These are phyloP conservation scores for Kurtzmaniella quercitrusa DNA, from an alignment of 1,139 yeast species.

Conservation along the genomic window DNA sequence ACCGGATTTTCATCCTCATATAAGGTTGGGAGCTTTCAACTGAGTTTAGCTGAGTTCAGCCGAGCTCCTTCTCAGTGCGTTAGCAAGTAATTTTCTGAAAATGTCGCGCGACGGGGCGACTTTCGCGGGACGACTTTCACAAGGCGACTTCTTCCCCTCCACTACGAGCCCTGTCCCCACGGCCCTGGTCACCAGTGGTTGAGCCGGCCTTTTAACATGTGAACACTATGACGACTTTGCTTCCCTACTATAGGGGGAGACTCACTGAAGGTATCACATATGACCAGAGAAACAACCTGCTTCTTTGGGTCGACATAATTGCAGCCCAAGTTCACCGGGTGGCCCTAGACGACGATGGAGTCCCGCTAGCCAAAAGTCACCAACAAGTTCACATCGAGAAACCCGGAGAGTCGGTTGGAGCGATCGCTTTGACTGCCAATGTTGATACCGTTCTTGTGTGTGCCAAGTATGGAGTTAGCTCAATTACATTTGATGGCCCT, in stretches of 20 bases:
- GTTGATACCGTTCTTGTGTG: conserved; percentile 46
- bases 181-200: neutral
- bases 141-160: neutral
- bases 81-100: too few species aligned
- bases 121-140: neutral
- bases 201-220: too few species aligned
- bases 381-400: conserved; percentile 36
- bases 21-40: too few species aligned
- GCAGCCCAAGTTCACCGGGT: conserved; percentile 54
- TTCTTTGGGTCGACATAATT: conserved; percentile 69
- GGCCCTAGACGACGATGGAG: conserved; percentile 14
- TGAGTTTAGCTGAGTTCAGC: too few species aligned
- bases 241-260: conserved; percentile 46
- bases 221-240: conserved; percentile 20
- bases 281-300: conserved; percentile 49
- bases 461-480: conserved; percentile 53
- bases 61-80: too few species aligned
- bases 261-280: conserved; percentile 68
- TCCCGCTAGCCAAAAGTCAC: conserved; percentile 26
- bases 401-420: conserved; percentile 49
- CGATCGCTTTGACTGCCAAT: conserved; percentile 53
- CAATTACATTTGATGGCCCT: conserved; percentile 39
- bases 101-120: neutral
- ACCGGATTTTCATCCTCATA: too few species aligned
- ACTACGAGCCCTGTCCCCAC: neutral